These are phyloP conservation scores for Avena atlantica DNA, from an alignment of 176 grass and related monocot species.

Conservation along the genomic window DNA sequence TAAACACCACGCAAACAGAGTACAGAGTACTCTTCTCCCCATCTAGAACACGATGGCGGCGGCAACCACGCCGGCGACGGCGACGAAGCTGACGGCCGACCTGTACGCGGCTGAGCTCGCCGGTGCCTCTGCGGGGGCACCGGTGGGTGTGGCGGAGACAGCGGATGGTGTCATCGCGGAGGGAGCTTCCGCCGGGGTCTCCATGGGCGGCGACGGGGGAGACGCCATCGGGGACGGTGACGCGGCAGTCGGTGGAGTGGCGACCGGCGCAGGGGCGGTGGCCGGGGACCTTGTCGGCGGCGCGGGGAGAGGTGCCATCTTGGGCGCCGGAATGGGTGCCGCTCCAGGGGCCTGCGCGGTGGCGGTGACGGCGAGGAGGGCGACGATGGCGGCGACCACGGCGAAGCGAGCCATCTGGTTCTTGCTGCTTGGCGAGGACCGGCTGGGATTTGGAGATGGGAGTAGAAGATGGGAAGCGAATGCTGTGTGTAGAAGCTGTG, in stretches of 20 bases:
- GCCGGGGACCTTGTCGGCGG: constrained; percentile 47
- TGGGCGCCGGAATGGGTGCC: constrained; percentile 30
- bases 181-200: constrained; percentile 26
- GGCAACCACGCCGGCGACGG: constrained; percentile 45
- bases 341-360: constrained; percentile 42
- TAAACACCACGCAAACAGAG: background rate
- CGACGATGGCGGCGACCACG: constrained; percentile 32
- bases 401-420: constrained; percentile 13
- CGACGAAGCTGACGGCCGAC: constrained; percentile 44
- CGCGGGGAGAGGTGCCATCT: constrained; percentile 48
- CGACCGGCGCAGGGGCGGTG: constrained; percentile 33
- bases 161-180: constrained; percentile 8
- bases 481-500: background rate
- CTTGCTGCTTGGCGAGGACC: too few species aligned
- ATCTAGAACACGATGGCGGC: constrained; percentile 59
- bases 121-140: background rate
- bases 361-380: constrained; percentile 42
- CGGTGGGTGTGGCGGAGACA: constrained; percentile 8
- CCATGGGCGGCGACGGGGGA: constrained; percentile 37
- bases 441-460: background rate
- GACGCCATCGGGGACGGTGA: constrained; percentile 47
- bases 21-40: background rate
- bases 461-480: background rate
- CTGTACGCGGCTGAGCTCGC: constrained; percentile 1
- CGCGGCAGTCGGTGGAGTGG: constrained; percentile 12